Evolutionary conservation across 148 eudicot species (phyloP).

Genomic region (Arbutus unedo): DNA sequence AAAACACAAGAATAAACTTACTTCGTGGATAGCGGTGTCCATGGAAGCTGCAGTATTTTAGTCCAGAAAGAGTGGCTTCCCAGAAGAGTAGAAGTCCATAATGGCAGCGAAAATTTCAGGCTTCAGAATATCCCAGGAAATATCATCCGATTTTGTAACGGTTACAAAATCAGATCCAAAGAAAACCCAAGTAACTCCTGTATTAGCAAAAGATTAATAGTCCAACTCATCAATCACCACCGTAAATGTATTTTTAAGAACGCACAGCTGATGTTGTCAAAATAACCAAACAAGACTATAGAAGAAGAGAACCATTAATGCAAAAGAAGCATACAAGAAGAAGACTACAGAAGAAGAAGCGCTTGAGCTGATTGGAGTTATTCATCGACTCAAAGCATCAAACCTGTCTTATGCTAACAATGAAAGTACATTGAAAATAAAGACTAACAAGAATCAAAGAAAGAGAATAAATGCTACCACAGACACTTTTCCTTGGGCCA

Average conservation of each 20-base stretch:
- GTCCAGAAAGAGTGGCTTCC: constrained; percentile 83
- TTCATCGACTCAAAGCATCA: background rate
- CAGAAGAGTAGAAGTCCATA: constrained; percentile 93
- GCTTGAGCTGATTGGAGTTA: background rate
- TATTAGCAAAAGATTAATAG: constrained; percentile 6
- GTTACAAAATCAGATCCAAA: constrained; percentile 93
- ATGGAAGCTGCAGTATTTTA: constrained; percentile 67
- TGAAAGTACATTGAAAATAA: background rate
- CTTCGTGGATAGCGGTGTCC: constrained; percentile 91
- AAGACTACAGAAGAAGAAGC: background rate
- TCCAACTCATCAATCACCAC: background rate
- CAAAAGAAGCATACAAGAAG: background rate
- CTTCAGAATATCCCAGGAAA: constrained; percentile 82
- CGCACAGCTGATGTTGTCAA: background rate
- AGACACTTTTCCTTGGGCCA: background rate
- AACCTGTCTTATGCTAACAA: background rate
- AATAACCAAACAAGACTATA: no score
- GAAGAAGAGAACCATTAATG: background rate
- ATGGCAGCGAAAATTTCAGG: constrained; percentile 92
- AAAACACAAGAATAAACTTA: constrained; percentile 20
- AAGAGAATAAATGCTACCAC: background rate
- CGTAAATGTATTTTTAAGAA: background rate
- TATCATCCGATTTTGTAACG: constrained; percentile 82
- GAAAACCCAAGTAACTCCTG: constrained; percentile 90
- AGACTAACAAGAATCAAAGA: background rate